phyloP scores from a whole-genome alignment of 2,329 filamentous ascomycete species.

The Byssoonygena ceratinophila region DNA sequence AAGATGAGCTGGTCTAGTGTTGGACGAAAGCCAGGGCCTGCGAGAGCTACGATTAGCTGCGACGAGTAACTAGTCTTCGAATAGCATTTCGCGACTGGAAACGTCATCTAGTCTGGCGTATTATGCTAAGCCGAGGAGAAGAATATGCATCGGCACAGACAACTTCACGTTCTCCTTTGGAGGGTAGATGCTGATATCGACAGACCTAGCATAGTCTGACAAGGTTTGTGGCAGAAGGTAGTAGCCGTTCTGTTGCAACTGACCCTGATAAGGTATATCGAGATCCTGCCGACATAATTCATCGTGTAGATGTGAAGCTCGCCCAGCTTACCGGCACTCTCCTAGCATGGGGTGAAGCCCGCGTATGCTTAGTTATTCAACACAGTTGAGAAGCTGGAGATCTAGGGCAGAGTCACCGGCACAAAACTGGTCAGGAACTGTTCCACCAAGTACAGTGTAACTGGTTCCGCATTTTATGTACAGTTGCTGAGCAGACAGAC shows the following conservation, averaged over 20 bases:
- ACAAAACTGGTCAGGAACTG: neutral
- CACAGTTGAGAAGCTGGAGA: neutral
- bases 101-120: neutral
- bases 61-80: neutral
- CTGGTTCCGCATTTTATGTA: neutral
- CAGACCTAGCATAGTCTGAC: neutral
- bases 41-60: neutral
- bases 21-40: neutral
- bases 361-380: neutral
- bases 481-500: neutral
- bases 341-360: neutral
- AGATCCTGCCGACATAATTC: neutral
- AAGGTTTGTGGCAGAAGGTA: neutral
- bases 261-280: neutral
- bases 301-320: conserved; percentile 1
- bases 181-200: neutral
- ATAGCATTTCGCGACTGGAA: neutral
- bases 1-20: neutral
- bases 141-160: neutral
- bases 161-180: neutral
- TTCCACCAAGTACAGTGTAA: neutral
- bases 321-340: neutral
- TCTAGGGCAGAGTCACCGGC: conserved; percentile 1
- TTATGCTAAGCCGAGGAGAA: conserved; percentile 1
- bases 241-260: neutral